Conservation (phyloP, 1,139 yeast species). For the Hansenula sp. region DNA sequence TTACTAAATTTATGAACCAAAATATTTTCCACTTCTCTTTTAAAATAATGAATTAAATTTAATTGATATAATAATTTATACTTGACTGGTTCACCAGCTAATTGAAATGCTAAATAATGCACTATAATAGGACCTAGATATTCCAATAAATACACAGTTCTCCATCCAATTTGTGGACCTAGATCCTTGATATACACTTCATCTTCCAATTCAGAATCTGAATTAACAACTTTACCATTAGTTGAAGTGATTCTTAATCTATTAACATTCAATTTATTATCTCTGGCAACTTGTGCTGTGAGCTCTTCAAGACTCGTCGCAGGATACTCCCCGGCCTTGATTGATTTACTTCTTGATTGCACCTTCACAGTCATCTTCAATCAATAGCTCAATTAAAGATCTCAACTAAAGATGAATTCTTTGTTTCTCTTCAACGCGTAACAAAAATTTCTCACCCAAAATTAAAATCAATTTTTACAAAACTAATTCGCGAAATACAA, state of each 20-base stretch:
- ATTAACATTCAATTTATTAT: constrained; percentile 29
- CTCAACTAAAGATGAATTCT: not conserved
- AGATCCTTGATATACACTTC: constrained; percentile 67
- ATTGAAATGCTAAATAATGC: constrained; percentile 61
- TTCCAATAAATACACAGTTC: constrained; percentile 80
- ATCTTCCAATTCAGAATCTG: constrained; percentile 18
- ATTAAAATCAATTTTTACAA: not conserved
- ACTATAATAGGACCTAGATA: constrained; percentile 84
- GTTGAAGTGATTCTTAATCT: constrained; percentile 35
- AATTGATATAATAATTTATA: constrained; percentile 30
- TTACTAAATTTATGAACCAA: constrained; percentile 81
- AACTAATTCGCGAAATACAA: not conserved
- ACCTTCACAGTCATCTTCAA: too few relatives aligned
- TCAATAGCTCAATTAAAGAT: not conserved
- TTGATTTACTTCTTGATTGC: too few relatives aligned
- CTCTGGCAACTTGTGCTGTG: constrained; percentile 34
- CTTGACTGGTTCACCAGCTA: constrained; percentile 12
- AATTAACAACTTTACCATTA: constrained; percentile 23
- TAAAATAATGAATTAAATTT: constrained; percentile 70
- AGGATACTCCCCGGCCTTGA: constrained; percentile 36
- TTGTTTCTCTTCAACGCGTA: too few relatives aligned
- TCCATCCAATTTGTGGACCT: constrained; percentile 93
- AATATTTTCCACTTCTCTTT: constrained; percentile 84
- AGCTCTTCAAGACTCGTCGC: constrained; percentile 32
- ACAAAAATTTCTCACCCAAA: too few relatives aligned